Base-by-base conservation (phyloP, 495 filamentous ascomycete species). In the Elaphomyces granulatus region DNA sequence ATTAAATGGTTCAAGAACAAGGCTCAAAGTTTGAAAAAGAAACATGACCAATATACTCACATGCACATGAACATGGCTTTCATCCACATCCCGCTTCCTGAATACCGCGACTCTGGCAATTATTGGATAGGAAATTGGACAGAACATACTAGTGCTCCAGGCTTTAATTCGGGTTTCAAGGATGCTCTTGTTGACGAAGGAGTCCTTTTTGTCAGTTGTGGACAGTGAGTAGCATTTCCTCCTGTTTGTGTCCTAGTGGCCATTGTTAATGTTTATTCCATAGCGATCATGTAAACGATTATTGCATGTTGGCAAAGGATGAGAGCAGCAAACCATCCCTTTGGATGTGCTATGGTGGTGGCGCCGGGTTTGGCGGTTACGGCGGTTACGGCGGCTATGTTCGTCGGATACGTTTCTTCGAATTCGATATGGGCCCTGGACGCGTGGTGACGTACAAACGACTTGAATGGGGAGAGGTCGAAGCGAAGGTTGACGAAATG, bases 271-370 rank as follows among this genome's bases (percentile, higher is more conserved):
- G n/a, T 31, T 15, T n/a, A n/a, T n/a, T n/a, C n/a, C n/a, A n/a
- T 37, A 83, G 78, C 57, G 90, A 98, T 50, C 90, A 98, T 56
- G 90, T 78, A 20, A 98, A 98, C 52, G 90, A 96, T 46, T 95
- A 93, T 55, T 98, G 90, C 60, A 77, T 78, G 48, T 67, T 94
- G 9, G 51, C 68, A 58, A 43, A 65, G 33, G 60, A 63, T 33
- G 32, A 44, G 17, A 52, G 56, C 18, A 44, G 59, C 0, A 76
- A 77, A 40, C 77, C 78, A 1, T 77, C 77, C 12, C 65, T 95
- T n/a, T 98, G 90, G 90, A 94, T 98, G 87, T 98, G 90, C 61
- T 94, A 96, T 60, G 90, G 74, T 3, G 90, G 92, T 33, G 90
- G 78, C 12, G 65, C 68, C 23, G 90, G 90, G 0, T 87, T 95